phyloP scores from a whole-genome alignment of 306 rosid species.

The Malus sieversii region DNA sequence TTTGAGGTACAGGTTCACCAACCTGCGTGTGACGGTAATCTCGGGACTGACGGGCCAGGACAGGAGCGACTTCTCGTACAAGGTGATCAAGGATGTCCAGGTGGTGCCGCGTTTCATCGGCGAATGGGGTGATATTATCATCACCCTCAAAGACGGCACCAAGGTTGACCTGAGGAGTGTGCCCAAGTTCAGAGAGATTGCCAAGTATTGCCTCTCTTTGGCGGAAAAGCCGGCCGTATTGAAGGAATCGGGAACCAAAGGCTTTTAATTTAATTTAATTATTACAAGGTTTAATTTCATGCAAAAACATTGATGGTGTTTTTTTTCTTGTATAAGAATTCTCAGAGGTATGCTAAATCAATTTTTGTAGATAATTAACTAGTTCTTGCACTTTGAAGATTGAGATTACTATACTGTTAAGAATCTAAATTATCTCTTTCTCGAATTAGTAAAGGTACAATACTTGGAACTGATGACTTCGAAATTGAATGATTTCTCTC shows the following conservation, averaged over 20 bases:
- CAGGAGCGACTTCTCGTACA: slow-evolving; percentile 72
- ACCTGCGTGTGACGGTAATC: slow-evolving; percentile 72
- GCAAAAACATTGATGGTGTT: not conserved
- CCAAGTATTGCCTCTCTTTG: slow-evolving; percentile 67
- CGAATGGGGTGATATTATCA: slow-evolving; percentile 89
- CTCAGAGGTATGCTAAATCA: slow-evolving; percentile 13
- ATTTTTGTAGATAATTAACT: not conserved
- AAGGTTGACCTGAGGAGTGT: slow-evolving; percentile 81
- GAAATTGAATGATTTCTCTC: too few species aligned
- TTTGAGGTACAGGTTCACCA: slow-evolving; percentile 84
- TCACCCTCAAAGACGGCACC: slow-evolving; percentile 81
- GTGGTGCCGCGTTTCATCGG: slow-evolving; percentile 88
- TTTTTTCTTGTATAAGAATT: not conserved
- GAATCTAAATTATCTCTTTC: too few species aligned
- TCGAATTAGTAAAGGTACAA: not conserved
- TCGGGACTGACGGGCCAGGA: slow-evolving; percentile 87
- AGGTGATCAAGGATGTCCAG: slow-evolving; percentile 76
- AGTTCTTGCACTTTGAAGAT: not conserved
- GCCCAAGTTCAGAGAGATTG: slow-evolving; percentile 78
- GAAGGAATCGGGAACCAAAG: slow-evolving; percentile 48
- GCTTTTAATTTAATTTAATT: slow-evolving; percentile 42
- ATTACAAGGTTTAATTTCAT: slow-evolving; percentile 8
- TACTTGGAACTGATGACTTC: not conserved
- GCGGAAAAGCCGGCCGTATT: slow-evolving; percentile 32
- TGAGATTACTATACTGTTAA: not conserved